These are phyloP conservation scores for Zymoseptoria pseudotritici DNA, from an alignment of 2,329 filamentous ascomycete species.

Conservation along the genomic window DNA sequence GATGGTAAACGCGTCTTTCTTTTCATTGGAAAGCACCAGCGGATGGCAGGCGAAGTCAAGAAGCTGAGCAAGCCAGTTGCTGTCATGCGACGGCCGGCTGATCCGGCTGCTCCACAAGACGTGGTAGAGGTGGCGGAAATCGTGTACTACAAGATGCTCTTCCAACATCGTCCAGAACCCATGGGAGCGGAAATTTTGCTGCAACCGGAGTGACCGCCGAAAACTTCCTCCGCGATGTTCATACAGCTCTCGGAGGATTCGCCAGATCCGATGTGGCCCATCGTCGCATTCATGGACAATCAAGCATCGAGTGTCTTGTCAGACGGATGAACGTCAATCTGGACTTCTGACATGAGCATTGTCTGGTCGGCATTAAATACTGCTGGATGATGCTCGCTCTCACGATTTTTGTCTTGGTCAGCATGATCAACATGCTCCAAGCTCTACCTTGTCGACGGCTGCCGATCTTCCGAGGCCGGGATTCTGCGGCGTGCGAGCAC, in stretches of 20 bases:
- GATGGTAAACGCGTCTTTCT: slow-evolving; percentile 78
- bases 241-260: too few relatives aligned
- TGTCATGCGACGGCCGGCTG: slow-evolving; percentile 53
- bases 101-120: slow-evolving; percentile 31
- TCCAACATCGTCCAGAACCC: slow-evolving; percentile 80
- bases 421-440: not conserved
- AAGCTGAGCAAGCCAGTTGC: slow-evolving; percentile 73
- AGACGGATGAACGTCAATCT: too few relatives aligned
- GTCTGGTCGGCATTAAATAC: not conserved
- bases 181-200: slow-evolving; percentile 34
- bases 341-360: too few relatives aligned
- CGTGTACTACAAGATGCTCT: slow-evolving; percentile 78
- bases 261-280: too few relatives aligned
- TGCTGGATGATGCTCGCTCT: not conserved
- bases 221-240: too few relatives aligned
- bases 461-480: not conserved
- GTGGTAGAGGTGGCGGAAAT: slow-evolving; percentile 81
- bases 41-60: slow-evolving; percentile 83
- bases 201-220: too few relatives aligned
- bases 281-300: too few relatives aligned
- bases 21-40: slow-evolving; percentile 81
- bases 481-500: not conserved
- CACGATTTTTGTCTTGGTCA: not conserved
- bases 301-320: too few relatives aligned
- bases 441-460: not conserved